These are phyloP conservation scores for Acarospora socialis DNA, from an alignment of 2,329 filamentous ascomycete species.

Conservation along the genomic window DNA sequence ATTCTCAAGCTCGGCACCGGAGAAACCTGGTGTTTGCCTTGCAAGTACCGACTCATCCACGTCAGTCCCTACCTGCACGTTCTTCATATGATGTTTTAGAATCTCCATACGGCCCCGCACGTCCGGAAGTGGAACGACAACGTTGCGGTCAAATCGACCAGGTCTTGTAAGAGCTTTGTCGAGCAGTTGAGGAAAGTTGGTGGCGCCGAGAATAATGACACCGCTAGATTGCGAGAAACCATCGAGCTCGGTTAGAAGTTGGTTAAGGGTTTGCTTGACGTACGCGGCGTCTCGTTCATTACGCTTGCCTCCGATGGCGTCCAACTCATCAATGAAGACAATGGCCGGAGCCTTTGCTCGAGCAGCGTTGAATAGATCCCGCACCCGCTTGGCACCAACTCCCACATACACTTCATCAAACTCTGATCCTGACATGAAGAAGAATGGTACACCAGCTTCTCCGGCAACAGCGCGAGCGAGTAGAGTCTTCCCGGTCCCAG, in stretches of 20 bases:
- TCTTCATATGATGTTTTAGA: slow-evolving; percentile 82
- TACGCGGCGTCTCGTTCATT: slow-evolving; percentile 89
- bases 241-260: slow-evolving; percentile 90
- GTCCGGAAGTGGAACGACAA: slow-evolving; percentile 77
- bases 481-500: slow-evolving; percentile 93
- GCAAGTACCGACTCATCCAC: slow-evolving; percentile 77
- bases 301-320: slow-evolving; percentile 86
- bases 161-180: slow-evolving; percentile 91
- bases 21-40: slow-evolving; percentile 77
- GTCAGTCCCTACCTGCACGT: slow-evolving; percentile 65
- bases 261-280: slow-evolving; percentile 93
- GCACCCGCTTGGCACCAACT: slow-evolving; percentile 89
- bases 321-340: slow-evolving; percentile 87
- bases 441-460: slow-evolving; percentile 95
- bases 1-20: slow-evolving; percentile 91
- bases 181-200: slow-evolving; percentile 86
- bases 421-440: slow-evolving; percentile 99
- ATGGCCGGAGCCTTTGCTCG: slow-evolving; percentile 80
- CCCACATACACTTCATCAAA: slow-evolving; percentile 98
- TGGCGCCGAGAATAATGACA: slow-evolving; percentile 90
- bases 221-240: slow-evolving; percentile 91
- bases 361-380: slow-evolving; percentile 76
- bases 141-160: slow-evolving; percentile 88
- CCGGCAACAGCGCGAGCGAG: slow-evolving; percentile 90
- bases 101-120: slow-evolving; percentile 88